phyloP scores from a whole-genome alignment of 2,329 filamentous ascomycete species.

The Cercospora berteroae region DNA sequence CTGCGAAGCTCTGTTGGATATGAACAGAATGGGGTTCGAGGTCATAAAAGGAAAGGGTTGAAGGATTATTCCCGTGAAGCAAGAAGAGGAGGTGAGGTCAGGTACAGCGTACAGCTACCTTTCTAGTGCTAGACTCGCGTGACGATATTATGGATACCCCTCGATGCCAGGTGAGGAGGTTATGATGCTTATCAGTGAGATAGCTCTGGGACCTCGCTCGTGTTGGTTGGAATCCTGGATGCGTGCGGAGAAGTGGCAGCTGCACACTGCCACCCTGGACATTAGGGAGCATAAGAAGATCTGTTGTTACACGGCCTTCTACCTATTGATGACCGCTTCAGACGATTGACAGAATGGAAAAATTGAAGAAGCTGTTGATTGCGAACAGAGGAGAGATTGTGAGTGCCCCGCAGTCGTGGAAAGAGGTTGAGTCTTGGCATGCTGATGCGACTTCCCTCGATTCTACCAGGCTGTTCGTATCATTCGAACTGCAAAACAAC shows the following conservation, averaged over 20 bases:
- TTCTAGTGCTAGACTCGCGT: conserved; percentile 2
- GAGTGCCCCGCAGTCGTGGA: not conserved
- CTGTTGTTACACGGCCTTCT: not conserved
- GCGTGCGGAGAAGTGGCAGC: not conserved
- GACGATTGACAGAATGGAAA: conserved; percentile 37
- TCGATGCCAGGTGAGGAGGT: conserved; percentile 10
- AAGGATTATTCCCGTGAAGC: not conserved
- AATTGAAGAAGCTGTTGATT: conserved; percentile 54
- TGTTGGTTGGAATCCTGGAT: not conserved
- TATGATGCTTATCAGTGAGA: conserved; percentile 23
- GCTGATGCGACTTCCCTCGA: conserved; percentile 4
- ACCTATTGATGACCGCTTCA: not conserved
- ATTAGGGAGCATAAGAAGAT: not conserved
- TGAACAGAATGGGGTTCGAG: not conserved
- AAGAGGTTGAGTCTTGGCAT: not conserved
- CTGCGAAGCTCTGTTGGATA: not conserved
- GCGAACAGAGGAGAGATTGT: conserved; percentile 60
- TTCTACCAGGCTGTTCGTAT: conserved; percentile 44
- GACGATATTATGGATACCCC: conserved; percentile 8
- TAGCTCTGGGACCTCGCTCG: conserved; percentile 5
- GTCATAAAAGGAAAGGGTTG: not conserved
- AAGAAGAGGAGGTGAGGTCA: conserved; percentile 7
- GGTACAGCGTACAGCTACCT: conserved; percentile 10
- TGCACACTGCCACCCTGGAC: not conserved
- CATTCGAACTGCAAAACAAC: conserved; percentile 50